Percentiles rank a stretch among this genome's conserved stretches.
Evolutionary conservation across 202 grass and related monocot species (phyloP).

Genomic region (Setaria viridis): DNA sequence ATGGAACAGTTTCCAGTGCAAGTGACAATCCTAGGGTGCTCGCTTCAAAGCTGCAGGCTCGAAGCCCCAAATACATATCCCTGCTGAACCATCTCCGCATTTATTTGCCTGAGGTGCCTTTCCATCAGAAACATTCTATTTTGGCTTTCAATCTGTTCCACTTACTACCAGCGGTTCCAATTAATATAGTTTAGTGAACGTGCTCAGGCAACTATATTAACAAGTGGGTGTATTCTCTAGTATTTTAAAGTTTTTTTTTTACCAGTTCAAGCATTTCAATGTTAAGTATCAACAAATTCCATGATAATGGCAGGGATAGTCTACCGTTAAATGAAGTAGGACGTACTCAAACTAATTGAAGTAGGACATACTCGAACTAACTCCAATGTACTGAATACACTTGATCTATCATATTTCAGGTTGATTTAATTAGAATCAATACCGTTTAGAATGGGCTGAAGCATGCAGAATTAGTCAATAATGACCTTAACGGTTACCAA

Average conservation of each 20-base stretch:
- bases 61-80: slow-evolving; percentile 97
- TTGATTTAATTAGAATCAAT: slow-evolving; percentile 31
- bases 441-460: slow-evolving; percentile 28
- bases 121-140: slow-evolving; percentile 43
- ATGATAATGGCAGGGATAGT: slow-evolving; percentile 15
- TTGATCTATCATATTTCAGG: background rate
- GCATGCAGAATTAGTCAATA: slow-evolving; percentile 5
- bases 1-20: slow-evolving; percentile 64
- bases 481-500: background rate
- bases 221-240: slow-evolving; percentile 23
- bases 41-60: slow-evolving; percentile 95
- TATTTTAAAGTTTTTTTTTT: background rate
- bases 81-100: slow-evolving; percentile 98
- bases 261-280: slow-evolving; percentile 13
- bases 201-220: background rate
- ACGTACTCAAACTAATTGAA: background rate
- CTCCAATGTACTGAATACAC: slow-evolving; percentile 20
- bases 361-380: background rate
- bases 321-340: background rate
- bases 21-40: slow-evolving; percentile 84
- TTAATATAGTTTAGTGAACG: slow-evolving; percentile 19
- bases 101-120: slow-evolving; percentile 95
- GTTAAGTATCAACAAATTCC: slow-evolving; percentile 20
- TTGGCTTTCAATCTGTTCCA: slow-evolving; percentile 31
- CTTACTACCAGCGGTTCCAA: background rate